These are phyloP conservation scores for Wickerhamomyces subpelliculosus DNA, from an alignment of 805 yeast genomes.

Conservation along the genomic window DNA sequence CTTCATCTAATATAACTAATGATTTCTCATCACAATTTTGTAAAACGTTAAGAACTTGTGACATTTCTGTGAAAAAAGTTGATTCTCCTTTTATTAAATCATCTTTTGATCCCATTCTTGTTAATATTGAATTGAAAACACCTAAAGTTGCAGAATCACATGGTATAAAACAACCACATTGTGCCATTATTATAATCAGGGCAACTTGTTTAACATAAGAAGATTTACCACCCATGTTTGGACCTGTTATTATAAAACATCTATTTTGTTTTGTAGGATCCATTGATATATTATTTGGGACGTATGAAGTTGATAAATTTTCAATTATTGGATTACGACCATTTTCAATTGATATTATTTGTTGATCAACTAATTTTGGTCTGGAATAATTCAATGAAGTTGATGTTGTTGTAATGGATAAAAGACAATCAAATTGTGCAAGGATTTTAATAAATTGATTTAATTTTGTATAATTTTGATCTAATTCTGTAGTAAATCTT, in stretches of 20 bases:
- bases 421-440: conserved; percentile 64
- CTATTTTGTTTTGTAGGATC: conserved; percentile 43
- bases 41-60: conserved; percentile 82
- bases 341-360: conserved; percentile 40
- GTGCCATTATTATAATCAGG: conserved; percentile 77
- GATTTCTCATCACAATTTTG: conserved; percentile 54
- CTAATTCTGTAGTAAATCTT: conserved; percentile 38
- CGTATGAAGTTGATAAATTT: conserved; percentile 32
- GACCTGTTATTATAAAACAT: conserved; percentile 86
- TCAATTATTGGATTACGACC: conserved; percentile 93
- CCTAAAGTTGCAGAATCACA: conserved; percentile 70
- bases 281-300: conserved; percentile 78
- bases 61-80: conserved; percentile 93
- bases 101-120: conserved; percentile 97
- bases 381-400: conserved; percentile 53
- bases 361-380: conserved; percentile 53
- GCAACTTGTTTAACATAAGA: conserved; percentile 88
- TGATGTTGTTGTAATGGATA: conserved; percentile 67
- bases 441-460: conserved; percentile 42
- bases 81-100: conserved; percentile 94
- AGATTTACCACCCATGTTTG: conserved; percentile 96
- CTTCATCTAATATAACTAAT: conserved; percentile 83
- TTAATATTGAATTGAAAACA: conserved; percentile 81
- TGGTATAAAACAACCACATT: conserved; percentile 86
- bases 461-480: conserved; percentile 37